Percentiles rank a stretch among this genome's conserved stretches.
These are phyloP conservation scores for Xylariaceae sp. DNA, from an alignment of 2,329 filamentous ascomycete species.

Conservation along the genomic window DNA sequence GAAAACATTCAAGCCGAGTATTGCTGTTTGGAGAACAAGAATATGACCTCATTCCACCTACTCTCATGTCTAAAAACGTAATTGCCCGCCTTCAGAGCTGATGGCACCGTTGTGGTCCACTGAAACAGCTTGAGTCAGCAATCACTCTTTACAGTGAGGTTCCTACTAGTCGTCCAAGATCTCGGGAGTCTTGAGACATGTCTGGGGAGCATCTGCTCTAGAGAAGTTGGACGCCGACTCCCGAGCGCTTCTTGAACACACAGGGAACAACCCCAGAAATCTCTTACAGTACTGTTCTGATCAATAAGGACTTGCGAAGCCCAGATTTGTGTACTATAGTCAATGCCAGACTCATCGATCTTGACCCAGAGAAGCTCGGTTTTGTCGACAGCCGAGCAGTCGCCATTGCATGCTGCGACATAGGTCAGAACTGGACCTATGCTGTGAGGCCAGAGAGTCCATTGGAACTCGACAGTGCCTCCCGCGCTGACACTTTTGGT, in stretches of 20 bases:
- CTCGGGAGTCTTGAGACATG: no score
- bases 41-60: neutral
- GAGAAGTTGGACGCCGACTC: no score
- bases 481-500: constrained; percentile 25
- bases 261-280: no score
- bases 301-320: constrained; percentile 39
- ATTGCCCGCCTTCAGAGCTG: constrained; percentile 41
- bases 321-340: constrained; percentile 30
- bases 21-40: neutral
- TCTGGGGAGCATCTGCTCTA: no score
- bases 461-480: constrained; percentile 30
- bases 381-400: constrained; percentile 7
- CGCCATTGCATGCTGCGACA: constrained; percentile 28
- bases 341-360: constrained; percentile 28
- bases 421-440: constrained; percentile 35
- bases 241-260: no score
- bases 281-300: constrained; percentile 39
- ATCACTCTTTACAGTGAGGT: no score
- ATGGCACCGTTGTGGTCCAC: constrained; percentile 43
- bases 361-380: constrained; percentile 26
- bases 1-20: neutral
- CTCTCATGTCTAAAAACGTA: constrained; percentile 49
- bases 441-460: constrained; percentile 33
- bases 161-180: no score
- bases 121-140: no score